Base-by-base conservation (phyloP, 768 basidiomycete genomes). In the Multifurca ochricompacta region DNA sequence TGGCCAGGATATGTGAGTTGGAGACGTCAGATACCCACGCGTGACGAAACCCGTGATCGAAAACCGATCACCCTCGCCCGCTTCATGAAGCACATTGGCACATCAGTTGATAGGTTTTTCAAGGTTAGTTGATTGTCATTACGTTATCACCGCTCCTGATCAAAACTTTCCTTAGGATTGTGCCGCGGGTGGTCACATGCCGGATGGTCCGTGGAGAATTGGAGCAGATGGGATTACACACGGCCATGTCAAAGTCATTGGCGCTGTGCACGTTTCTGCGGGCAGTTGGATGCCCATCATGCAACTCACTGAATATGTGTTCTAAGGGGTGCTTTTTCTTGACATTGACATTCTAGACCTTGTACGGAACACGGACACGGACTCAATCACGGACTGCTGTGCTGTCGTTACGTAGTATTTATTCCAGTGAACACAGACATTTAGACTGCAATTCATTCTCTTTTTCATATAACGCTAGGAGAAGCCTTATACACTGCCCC, bases 281-380 rank as follows among this genome's bases (percentile, higher is more conserved):
- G 56, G 52, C 0, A 36, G 27, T 8, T 58, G 56, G 56, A 48
- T 48, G 56, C 52, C 52, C 0, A 48, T 58, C 34, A 19, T 58
- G 0, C 56, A 58, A n/a, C 56, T 54, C 3, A 47, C 40, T 3
- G 21, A n/a, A n/a, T 48, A 54, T 27, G 40, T 58, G 21, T 5
- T 48, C 13, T 54, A 42, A 11, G 4, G 23, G 21, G n/a, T n/a
- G 19, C 21, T 21, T 1, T 21, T 40, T 21, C 4, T 21, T 11
- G 4, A 11, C 2, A 14, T 25, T 2, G 11, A 41, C 21, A 0
- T 23, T 41, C 25, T 41, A 14, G 40, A 41, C 40, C 11, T 9
- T 9, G 21, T 16, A 13, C 40, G 40, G 40, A 23, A 11, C 40
- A 41, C 40, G 40, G 40, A 41, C 23, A 16, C 41, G 13, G 34